Evolutionary conservation across 225 moss, liverwort and hornwort species (phyloP).

Genomic region (Straminergon stramineum): DNA sequence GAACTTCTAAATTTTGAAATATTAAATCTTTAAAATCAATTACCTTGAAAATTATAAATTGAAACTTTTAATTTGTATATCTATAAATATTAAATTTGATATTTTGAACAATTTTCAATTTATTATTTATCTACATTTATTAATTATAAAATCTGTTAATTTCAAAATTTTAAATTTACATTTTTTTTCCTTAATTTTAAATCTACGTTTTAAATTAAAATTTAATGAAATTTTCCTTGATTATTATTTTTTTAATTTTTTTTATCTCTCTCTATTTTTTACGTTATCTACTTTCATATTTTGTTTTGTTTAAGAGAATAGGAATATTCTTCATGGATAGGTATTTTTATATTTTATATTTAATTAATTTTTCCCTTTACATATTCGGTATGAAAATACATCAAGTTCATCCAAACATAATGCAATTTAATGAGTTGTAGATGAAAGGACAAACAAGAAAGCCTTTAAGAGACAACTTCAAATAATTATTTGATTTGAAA

Average conservation of each 20-base stretch:
- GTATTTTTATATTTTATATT: not conserved
- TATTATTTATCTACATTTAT: not conserved
- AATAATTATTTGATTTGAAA: not conserved
- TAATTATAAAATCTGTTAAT: not conserved
- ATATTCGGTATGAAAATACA: not conserved
- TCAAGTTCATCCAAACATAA: rapidly evolving
- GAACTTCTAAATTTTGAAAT: not conserved
- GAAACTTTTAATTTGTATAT: not conserved
- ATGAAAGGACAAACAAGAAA: not conserved
- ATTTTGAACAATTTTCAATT: too few relatives aligned
- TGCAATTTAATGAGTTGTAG: not conserved
- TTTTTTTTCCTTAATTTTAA: too few relatives aligned
- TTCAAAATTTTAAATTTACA: too few relatives aligned
- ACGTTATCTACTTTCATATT: not conserved
- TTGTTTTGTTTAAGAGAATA: not conserved
- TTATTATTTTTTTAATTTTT: not conserved
- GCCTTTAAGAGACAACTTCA: not conserved
- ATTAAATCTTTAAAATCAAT: not conserved
- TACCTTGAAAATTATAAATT: not conserved
- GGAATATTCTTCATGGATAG: not conserved
- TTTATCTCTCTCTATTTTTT: not conserved
- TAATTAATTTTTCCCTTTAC: not conserved
- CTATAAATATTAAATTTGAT: too few relatives aligned
- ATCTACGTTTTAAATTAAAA: too few relatives aligned
- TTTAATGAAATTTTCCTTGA: not conserved